Evolutionary conservation across 306 rosid species (phyloP).

Genomic region (Alnus glutinosa): DNA sequence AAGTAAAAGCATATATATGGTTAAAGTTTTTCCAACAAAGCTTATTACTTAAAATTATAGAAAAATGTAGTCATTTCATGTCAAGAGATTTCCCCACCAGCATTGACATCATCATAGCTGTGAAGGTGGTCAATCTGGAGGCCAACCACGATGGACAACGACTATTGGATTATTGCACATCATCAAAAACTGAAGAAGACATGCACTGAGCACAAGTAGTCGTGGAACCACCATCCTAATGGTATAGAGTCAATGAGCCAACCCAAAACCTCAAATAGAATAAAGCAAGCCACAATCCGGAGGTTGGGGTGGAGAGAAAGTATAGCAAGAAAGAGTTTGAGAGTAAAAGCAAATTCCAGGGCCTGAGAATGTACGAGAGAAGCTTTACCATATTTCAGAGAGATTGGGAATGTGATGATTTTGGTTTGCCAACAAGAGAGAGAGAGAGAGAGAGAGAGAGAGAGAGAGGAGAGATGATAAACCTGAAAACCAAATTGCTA

Average conservation of each 20-base stretch:
- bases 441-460: background rate
- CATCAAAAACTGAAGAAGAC: background rate
- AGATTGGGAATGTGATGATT: background rate
- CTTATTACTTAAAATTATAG: background rate
- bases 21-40: background rate
- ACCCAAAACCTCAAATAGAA: background rate
- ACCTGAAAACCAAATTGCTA: background rate
- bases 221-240: background rate
- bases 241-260: background rate
- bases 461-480: background rate
- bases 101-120: background rate
- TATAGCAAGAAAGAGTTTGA: background rate
- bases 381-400: background rate
- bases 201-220: background rate
- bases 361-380: background rate
- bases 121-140: background rate
- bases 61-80: background rate
- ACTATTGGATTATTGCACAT: background rate
- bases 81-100: background rate
- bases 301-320: slow-evolving; percentile 2
- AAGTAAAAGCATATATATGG: background rate
- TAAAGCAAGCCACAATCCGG: background rate
- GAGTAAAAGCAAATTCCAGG: background rate
- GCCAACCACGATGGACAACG: background rate
- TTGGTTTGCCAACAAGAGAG: background rate